These are phyloP conservation scores for Tricholoma saponaceum DNA, from an alignment of 768 basidiomycete species.

Conservation along the genomic window DNA sequence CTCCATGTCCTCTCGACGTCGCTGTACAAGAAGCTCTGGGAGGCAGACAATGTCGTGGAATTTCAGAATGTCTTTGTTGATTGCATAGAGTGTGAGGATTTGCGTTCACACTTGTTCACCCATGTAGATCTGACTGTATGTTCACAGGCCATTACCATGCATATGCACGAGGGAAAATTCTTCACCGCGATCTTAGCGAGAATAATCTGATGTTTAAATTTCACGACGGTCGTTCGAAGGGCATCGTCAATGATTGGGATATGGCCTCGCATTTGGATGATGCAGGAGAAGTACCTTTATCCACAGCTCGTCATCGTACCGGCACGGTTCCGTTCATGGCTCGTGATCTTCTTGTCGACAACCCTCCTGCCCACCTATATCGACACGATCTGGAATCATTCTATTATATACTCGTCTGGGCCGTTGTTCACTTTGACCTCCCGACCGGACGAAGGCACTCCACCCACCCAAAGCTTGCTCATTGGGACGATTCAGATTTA, in stretches of 20 bases:
- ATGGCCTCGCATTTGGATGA: slow-evolving; percentile 10
- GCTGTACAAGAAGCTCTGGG: slow-evolving; percentile 17
- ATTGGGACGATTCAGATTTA: neutral
- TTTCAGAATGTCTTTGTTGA: too few species aligned
- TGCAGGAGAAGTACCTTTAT: neutral
- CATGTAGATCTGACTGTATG: neutral
- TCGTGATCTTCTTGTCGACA: too few species aligned
- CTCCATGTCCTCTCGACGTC: slow-evolving; percentile 15
- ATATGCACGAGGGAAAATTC: slow-evolving; percentile 9
- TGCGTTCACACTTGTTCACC: neutral
- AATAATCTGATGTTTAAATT: slow-evolving; percentile 23
- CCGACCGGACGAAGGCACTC: slow-evolving; percentile 2
- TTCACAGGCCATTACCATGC: slow-evolving; percentile 1
- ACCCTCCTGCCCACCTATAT: too few species aligned
- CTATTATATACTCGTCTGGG: too few species aligned
- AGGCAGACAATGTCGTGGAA: slow-evolving; percentile 14
- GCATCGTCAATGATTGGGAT: too few species aligned
- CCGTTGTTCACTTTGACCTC: slow-evolving; percentile 20
- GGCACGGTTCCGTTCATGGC: slow-evolving; percentile 27
- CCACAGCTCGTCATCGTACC: slow-evolving; percentile 10
- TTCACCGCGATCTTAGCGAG: too few species aligned
- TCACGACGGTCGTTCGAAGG: neutral
- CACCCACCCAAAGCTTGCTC: neutral
- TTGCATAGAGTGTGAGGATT: slow-evolving; percentile 24
- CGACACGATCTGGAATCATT: too few species aligned